Base-by-base conservation (phyloP, 2,329 filamentous ascomycete species). In the Neophaeococcomyces mojaviensis region DNA sequence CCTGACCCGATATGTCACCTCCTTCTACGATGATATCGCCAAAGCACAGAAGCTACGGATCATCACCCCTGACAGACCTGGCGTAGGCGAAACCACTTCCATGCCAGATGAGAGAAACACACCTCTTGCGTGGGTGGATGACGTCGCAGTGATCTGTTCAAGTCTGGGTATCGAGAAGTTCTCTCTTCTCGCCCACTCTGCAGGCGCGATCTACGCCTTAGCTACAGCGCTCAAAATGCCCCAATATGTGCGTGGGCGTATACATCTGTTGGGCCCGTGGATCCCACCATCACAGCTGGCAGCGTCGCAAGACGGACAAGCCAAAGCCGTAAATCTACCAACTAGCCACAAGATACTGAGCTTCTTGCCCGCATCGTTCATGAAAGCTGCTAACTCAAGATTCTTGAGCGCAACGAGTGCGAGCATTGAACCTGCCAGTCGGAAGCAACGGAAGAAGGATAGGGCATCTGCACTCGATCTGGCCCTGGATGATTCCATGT, bases 1-100 rank as follows among this genome's bases (percentile, higher is more conserved):
- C 0, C 67, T 98, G 58, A 98, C 92, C 9, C 79, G 92, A 65
- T 98, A 92, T 62, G 86, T 98, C 49, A 96, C 88, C 50, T 88
- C 89, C 0, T 98, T 98, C 62, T 98, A 97, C 61, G 92, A 98
- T 62, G 92, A 98, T 64, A 72, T 98, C 44, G 92, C 92, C 2
- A 70, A 86, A 59, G 94, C 89, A 1, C 70, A 98, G 49, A 92
- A 88, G 63, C 68, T 98, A 47, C 81, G 92, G 16, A 74, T 98
- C 42, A 94, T 98, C 55, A 97, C 92, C 0, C 85, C 90, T 4
- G 92, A 98, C 64, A 80, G 92, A 44, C 92, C 92, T 45, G 92
- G 92, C 20, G 87, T 98, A 13, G 92, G 92, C 39, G 89, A 88
- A 59, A 96, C 90, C 61, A 88, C 94, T 58, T 68, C 86, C 26